phyloP scores from a whole-genome alignment of 2,329 filamentous ascomycete genomes.

The Ceratocystiopsis minuta region DNA sequence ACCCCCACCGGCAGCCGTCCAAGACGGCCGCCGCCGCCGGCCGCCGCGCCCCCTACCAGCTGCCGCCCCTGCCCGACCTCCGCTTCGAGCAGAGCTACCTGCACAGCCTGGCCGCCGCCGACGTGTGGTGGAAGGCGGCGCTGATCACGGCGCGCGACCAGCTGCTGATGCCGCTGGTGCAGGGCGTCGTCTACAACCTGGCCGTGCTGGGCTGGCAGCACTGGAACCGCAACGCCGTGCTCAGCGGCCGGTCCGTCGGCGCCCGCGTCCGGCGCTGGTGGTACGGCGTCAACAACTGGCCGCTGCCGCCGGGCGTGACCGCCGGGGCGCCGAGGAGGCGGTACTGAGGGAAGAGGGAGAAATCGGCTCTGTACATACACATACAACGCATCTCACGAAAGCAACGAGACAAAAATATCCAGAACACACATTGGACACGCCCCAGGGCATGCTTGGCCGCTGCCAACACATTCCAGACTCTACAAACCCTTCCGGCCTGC shows the following conservation, averaged over 20 bases:
- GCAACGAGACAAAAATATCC: no score
- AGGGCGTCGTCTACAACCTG: conserved; percentile 80
- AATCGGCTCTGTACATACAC: no score
- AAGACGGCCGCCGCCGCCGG: neutral
- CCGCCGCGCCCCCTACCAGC: conserved; percentile 15
- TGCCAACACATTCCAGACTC: no score
- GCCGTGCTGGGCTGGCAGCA: conserved; percentile 72
- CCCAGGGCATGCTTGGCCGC: no score
- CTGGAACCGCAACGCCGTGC: conserved; percentile 65
- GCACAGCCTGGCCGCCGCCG: conserved; percentile 63
- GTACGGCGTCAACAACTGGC: conserved; percentile 90
- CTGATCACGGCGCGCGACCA: conserved; percentile 83
- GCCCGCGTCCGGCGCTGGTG: conserved; percentile 76
- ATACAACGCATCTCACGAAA: no score
- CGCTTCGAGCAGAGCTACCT: conserved; percentile 98
- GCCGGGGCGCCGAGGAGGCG: neutral
- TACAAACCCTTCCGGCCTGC: no score
- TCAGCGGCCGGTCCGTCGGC: conserved; percentile 61
- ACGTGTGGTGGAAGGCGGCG: conserved; percentile 55
- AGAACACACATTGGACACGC: no score
- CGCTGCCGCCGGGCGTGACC: conserved; percentile 28
- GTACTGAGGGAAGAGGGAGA: no score
- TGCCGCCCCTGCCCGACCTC: conserved; percentile 64
- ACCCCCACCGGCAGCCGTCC: neutral
- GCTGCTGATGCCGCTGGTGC: conserved; percentile 72